These are phyloP conservation scores for Fusarium cicatricum DNA, from an alignment of 2,329 filamentous ascomycete genomes.

Conservation along the genomic window DNA sequence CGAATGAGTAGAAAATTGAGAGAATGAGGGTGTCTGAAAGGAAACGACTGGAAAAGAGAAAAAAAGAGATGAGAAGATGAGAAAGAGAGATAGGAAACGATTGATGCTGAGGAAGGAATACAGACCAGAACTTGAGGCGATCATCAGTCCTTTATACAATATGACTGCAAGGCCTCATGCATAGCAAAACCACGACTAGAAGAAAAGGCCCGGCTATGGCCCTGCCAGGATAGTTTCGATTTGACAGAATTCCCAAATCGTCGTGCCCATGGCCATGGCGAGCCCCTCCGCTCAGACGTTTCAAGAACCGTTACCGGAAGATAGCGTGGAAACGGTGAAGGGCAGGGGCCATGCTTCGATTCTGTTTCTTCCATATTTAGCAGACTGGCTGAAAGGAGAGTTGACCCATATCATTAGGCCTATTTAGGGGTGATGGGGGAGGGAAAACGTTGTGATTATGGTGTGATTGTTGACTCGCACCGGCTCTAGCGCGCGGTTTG, in stretches of 20 bases:
- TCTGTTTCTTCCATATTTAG: conserved; percentile 30
- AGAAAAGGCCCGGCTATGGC: too few relatives aligned
- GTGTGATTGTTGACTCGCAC: too few relatives aligned
- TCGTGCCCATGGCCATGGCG: conserved; percentile 17
- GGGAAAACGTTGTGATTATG: too few relatives aligned
- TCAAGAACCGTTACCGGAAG: conserved; percentile 22
- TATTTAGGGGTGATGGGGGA: too few relatives aligned
- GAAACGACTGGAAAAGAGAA: conserved; percentile 5
- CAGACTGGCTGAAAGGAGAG: background rate
- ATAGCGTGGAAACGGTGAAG: conserved; percentile 24
- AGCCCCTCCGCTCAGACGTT: conserved; percentile 24
- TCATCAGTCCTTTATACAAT: conserved; percentile 20
- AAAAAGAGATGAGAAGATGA: background rate
- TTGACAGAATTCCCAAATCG: conserved; percentile 8
- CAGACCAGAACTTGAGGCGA: conserved; percentile 3
- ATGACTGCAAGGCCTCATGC: background rate
- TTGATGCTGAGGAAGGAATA: conserved; percentile 16
- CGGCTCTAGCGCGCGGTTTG: too few relatives aligned
- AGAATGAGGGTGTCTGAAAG: background rate
- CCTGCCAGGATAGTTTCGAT: conserved; percentile 8
- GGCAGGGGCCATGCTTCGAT: conserved; percentile 14
- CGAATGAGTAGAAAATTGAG: background rate
- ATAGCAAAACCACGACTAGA: too few relatives aligned
- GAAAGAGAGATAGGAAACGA: conserved; percentile 23
- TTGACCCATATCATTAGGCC: too few relatives aligned